These are phyloP conservation scores for Phialophora tarda DNA, from an alignment of 2,329 filamentous ascomycete species.

Conservation along the genomic window DNA sequence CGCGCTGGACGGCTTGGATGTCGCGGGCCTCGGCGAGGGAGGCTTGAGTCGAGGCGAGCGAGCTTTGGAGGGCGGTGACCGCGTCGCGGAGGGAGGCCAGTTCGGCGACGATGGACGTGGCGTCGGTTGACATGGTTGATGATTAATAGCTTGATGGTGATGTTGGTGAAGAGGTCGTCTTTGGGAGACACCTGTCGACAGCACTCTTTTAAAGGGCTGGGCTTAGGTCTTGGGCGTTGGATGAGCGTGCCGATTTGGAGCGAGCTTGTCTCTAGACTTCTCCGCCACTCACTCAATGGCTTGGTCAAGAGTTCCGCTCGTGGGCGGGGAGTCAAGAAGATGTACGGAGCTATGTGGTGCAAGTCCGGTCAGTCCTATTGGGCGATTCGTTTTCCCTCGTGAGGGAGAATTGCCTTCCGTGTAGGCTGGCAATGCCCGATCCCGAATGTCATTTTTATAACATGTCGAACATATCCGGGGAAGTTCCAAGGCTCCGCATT, in stretches of 20 bases:
- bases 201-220: not conserved
- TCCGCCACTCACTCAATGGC: not conserved
- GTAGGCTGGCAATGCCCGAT: not conserved
- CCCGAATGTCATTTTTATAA: not conserved
- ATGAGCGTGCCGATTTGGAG: not conserved
- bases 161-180: too few species aligned
- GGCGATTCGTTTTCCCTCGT: not conserved
- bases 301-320: not conserved
- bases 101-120: conserved; percentile 11
- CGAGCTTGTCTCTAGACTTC: not conserved
- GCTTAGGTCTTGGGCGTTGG: not conserved
- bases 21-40: conserved; percentile 8
- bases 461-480: conserved; percentile 7
- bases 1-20: conserved; percentile 27
- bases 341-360: not conserved
- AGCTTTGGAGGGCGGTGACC: conserved; percentile 17
- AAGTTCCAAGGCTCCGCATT: not conserved
- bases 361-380: not conserved
- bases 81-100: conserved; percentile 14
- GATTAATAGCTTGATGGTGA: too few species aligned
- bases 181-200: too few species aligned
- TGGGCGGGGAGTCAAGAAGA: not conserved
- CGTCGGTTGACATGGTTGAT: not conserved
- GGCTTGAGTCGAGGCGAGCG: conserved; percentile 13
- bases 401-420: not conserved